Evolutionary conservation across 2,329 filamentous ascomycete genomes (phyloP).

Genomic region (Neonectria magnoliae): DNA sequence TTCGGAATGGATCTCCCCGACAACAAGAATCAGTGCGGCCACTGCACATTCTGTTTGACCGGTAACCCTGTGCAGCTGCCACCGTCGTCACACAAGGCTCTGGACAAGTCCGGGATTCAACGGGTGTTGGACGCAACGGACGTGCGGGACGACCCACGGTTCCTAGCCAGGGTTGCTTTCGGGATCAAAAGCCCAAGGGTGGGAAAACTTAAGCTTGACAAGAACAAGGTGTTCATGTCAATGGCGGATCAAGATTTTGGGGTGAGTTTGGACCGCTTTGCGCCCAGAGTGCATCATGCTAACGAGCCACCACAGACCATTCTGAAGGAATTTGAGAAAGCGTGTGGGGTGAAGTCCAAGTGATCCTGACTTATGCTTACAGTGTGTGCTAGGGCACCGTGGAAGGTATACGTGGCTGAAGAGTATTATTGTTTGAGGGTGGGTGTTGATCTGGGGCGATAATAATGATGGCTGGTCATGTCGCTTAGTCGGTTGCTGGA

Average conservation of each 20-base stretch:
- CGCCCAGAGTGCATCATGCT: not conserved
- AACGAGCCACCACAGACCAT: conserved; percentile 23
- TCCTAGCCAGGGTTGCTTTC: conserved; percentile 69
- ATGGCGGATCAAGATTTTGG: conserved; percentile 65
- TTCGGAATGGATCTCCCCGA: conserved; percentile 65
- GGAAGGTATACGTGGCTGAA: too few species aligned
- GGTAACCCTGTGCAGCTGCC: conserved; percentile 52
- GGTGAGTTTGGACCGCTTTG: conserved; percentile 41
- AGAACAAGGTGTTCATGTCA: conserved; percentile 58
- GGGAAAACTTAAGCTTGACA: conserved; percentile 58
- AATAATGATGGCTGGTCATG: not conserved
- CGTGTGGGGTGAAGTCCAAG: conserved; percentile 23
- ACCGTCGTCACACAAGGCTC: conserved; percentile 48
- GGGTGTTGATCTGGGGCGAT: not conserved
- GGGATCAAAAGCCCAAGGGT: conserved; percentile 69
- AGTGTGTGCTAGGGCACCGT: not conserved
- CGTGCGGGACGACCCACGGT: conserved; percentile 66
- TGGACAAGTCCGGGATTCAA: conserved; percentile 53
- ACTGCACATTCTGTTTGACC: conserved; percentile 58
- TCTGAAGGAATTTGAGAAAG: conserved; percentile 36
- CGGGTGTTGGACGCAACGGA: conserved; percentile 55
- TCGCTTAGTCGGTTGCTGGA: not conserved
- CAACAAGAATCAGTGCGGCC: conserved; percentile 58
- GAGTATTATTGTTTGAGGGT: not conserved
- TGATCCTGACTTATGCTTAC: not conserved